phyloP scores from a whole-genome alignment of 169 alveolate species.

The Eimeria brunetti region DNA sequence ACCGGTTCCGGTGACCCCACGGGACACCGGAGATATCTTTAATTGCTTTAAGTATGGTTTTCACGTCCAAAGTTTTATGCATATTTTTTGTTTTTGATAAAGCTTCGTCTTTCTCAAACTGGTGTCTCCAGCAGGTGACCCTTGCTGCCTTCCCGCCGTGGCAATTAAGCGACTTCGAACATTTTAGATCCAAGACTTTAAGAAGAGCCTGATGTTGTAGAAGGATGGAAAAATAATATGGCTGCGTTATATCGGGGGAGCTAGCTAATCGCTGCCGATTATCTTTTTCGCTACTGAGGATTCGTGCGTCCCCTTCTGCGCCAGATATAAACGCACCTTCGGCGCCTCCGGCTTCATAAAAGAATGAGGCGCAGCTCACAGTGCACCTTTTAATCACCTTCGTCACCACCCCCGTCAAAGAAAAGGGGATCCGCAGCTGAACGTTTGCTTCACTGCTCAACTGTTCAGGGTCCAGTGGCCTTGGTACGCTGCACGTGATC shows the following conservation, averaged over 20 bases:
- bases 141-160: neutral
- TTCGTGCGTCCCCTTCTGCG: neutral
- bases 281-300: neutral
- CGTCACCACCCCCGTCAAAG: neutral
- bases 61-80: too few species aligned
- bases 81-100: neutral
- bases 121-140: constrained; percentile 30
- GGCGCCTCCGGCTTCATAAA: neutral
- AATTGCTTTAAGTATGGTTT: neutral
- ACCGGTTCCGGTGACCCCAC: neutral
- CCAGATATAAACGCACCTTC: neutral
- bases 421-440: neutral
- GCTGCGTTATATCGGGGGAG: neutral
- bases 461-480: constrained; percentile 21
- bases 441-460: neutral
- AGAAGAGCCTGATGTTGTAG: neutral
- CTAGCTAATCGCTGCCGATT: neutral
- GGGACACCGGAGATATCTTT: neutral
- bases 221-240: neutral
- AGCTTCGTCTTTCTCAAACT: neutral
- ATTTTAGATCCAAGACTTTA: neutral
- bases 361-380: neutral
- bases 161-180: neutral
- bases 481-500: neutral
- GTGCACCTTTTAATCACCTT: too few species aligned